phyloP scores from a whole-genome alignment of 2,329 filamentous ascomycete genomes.

The Thelonectria blattea region DNA sequence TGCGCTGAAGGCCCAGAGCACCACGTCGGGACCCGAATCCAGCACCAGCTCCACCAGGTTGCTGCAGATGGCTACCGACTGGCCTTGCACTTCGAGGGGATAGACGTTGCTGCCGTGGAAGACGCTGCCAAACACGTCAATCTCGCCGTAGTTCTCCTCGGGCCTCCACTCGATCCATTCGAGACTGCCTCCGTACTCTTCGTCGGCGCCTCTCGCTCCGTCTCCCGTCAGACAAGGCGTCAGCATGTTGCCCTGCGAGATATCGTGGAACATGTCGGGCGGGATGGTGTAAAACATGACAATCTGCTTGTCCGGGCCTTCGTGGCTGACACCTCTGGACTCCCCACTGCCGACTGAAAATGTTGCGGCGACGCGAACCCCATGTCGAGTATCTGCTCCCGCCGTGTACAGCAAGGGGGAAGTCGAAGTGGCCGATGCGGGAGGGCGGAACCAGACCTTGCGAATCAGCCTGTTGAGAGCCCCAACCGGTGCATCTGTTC shows the following conservation, averaged over 20 bases:
- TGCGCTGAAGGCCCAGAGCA: constrained; percentile 44
- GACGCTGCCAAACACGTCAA: constrained; percentile 28
- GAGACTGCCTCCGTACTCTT: constrained; percentile 12
- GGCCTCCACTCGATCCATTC: constrained; percentile 29
- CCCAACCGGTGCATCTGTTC: constrained; percentile 65
- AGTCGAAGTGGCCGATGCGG: constrained; percentile 37
- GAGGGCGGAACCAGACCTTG: constrained; percentile 60
- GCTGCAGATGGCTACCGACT: constrained; percentile 41
- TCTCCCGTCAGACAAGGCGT: neutral
- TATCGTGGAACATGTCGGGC: constrained; percentile 56
- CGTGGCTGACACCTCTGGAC: constrained; percentile 6
- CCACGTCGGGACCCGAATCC: constrained; percentile 42
- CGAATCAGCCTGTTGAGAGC: constrained; percentile 57
- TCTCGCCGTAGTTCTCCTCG: constrained; percentile 29
- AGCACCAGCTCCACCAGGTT: constrained; percentile 43
- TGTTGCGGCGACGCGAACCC: constrained; percentile 63
- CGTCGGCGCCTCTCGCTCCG: neutral
- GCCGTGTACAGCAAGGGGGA: constrained; percentile 60
- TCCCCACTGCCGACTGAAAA: constrained; percentile 48
- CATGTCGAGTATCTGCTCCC: constrained; percentile 61
- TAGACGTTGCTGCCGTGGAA: constrained; percentile 27
- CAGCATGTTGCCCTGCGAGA: constrained; percentile 13
- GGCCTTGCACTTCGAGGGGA: constrained; percentile 42
- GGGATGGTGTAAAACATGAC: constrained; percentile 68
- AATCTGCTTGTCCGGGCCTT: constrained; percentile 41